phyloP scores from a whole-genome alignment of 805 yeast genomes.

The Tetrapisispora pingtungensis region DNA sequence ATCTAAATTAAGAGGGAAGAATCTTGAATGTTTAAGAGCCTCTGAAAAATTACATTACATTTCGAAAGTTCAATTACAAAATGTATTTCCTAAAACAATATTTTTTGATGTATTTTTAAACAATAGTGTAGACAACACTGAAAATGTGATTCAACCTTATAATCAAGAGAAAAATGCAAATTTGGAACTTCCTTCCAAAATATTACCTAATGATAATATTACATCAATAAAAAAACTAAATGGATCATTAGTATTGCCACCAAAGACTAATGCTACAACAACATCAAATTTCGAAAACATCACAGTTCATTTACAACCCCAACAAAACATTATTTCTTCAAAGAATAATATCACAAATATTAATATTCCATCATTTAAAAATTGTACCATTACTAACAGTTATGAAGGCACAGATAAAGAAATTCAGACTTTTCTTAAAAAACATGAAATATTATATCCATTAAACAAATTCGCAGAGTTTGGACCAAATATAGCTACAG shows the following conservation, averaged over 20 bases:
- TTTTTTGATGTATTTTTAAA: slow-evolving; percentile 36
- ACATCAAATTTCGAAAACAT: slow-evolving; percentile 33
- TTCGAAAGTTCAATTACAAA: slow-evolving; percentile 2
- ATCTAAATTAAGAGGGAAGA: slow-evolving; percentile 27
- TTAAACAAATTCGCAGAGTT: slow-evolving; percentile 58
- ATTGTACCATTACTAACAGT: slow-evolving; percentile 37
- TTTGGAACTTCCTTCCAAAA: no score
- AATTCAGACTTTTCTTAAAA: slow-evolving; percentile 45
- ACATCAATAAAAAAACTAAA: slow-evolving; percentile 12
- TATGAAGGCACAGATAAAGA: slow-evolving; percentile 62
- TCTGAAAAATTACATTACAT: not conserved
- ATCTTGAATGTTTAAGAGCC: not conserved
- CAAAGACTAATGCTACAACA: slow-evolving; percentile 33
- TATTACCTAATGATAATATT: not conserved
- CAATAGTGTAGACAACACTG: not conserved
- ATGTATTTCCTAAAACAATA: slow-evolving; percentile 40
- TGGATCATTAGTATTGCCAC: slow-evolving; percentile 30
- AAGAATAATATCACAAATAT: no score
- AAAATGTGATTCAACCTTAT: no score
- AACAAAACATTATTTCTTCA: slow-evolving; percentile 9
- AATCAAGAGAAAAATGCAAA: no score
- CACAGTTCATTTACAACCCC: slow-evolving; percentile 36
- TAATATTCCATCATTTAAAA: slow-evolving; percentile 7
- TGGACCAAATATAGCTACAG: slow-evolving; percentile 32
- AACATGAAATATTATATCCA: slow-evolving; percentile 45